These are phyloP conservation scores for Lumnitzera racemosa DNA, from an alignment of 345 rosid genomes.

Conservation along the genomic window DNA sequence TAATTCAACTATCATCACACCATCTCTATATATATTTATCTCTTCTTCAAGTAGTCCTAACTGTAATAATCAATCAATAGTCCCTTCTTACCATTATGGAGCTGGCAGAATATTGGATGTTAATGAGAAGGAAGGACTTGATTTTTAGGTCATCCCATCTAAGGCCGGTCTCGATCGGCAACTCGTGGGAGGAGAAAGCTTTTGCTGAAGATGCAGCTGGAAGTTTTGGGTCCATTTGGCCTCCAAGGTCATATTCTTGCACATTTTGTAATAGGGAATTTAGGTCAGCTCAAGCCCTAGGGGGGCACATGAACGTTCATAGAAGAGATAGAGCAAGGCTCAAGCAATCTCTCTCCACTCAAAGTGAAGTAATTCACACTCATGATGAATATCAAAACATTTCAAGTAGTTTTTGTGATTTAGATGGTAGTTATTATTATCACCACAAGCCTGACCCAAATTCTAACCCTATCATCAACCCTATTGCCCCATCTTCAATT, in stretches of 20 bases:
- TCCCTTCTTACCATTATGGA: slow-evolving; percentile 16
- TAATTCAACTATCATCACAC: background rate
- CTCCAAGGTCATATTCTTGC: slow-evolving; percentile 58
- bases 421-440: too few relatives aligned
- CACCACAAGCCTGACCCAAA: slow-evolving; percentile 9
- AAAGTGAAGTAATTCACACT: background rate
- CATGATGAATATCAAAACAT: background rate
- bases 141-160: slow-evolving; percentile 1
- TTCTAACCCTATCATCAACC: slow-evolving; percentile 5
- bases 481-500: slow-evolving; percentile 9
- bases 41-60: background rate
- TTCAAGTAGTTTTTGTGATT: too few relatives aligned
- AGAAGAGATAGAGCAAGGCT: slow-evolving; percentile 65
- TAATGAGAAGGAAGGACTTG: slow-evolving; percentile 24
- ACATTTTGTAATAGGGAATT: slow-evolving; percentile 58
- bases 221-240: slow-evolving; percentile 47
- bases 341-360: slow-evolving; percentile 27
- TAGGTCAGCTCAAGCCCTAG: slow-evolving; percentile 75
- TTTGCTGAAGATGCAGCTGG: slow-evolving; percentile 56
- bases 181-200: slow-evolving; percentile 53
- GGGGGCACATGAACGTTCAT: slow-evolving; percentile 81
- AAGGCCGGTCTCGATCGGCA: slow-evolving; percentile 5
- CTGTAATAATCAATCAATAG: background rate
- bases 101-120: slow-evolving; percentile 29
- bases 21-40: background rate